Conservation (phyloP, 2,329 filamentous ascomycete genomes). For the Cytospora piceae region DNA sequence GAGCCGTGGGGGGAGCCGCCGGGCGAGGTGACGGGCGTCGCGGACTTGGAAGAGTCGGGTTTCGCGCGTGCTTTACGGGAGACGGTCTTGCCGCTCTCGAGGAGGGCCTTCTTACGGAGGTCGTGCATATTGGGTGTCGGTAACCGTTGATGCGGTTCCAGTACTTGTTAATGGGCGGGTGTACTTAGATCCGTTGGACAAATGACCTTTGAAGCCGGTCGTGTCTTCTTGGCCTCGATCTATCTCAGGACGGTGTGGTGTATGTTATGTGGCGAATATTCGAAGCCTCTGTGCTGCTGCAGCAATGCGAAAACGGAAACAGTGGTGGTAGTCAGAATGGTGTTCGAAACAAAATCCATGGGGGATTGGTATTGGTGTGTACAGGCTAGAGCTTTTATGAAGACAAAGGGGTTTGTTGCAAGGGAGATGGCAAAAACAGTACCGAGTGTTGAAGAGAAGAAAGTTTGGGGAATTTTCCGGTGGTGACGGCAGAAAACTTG, state of each 20-base stretch:
- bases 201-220: background rate
- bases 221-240: background rate
- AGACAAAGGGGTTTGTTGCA: constrained; percentile 8
- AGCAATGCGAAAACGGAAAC: constrained; percentile 21
- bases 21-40: constrained; percentile 63
- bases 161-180: background rate
- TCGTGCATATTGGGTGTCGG: constrained; percentile 59
- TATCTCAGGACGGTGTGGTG: constrained; percentile 12
- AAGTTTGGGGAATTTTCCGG: constrained; percentile 17
- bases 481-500: constrained; percentile 17
- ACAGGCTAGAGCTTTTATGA: constrained; percentile 12
- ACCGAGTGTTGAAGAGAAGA: background rate
- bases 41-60: constrained; percentile 55
- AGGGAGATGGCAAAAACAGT: background rate
- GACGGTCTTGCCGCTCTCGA: constrained; percentile 71
- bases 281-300: constrained; percentile 24
- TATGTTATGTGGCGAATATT: constrained; percentile 26
- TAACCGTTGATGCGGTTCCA: background rate
- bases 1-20: constrained; percentile 60
- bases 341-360: constrained; percentile 36
- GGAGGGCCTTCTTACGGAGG: constrained; percentile 68
- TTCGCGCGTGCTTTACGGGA: constrained; percentile 69
- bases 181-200: background rate
- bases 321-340: constrained; percentile 22
- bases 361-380: constrained; percentile 13